A percentile compares a stretch with the other conserved stretches of the same genome.
Evolutionary conservation across 163 green algal species (phyloP).

Genomic region (Volvox carteri): DNA sequence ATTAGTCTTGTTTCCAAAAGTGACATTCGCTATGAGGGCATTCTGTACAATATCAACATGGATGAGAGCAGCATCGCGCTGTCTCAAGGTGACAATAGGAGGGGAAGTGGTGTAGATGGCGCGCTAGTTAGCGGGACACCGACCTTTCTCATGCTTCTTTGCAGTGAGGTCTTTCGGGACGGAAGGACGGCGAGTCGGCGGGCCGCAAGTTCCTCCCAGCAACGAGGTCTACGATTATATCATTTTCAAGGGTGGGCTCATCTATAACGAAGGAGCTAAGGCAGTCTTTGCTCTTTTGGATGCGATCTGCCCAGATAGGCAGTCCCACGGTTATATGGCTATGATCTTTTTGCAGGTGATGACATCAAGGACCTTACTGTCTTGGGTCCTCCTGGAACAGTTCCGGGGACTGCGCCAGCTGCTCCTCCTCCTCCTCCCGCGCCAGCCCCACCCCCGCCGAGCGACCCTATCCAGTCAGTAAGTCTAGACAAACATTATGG

Average conservation of each 20-base stretch:
- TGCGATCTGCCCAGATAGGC: not conserved
- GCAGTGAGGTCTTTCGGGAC: slow-evolving; percentile 87
- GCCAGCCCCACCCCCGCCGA: slow-evolving; percentile 7
- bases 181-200: slow-evolving; percentile 79
- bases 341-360: slow-evolving; percentile 56
- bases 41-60: slow-evolving; percentile 90
- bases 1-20: slow-evolving; percentile 86
- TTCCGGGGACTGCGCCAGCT: not conserved
- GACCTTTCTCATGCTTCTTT: not conserved
- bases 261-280: not conserved
- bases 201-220: slow-evolving; percentile 81
- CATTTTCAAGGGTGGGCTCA: slow-evolving; percentile 86
- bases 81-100: slow-evolving; percentile 33
- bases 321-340: not conserved
- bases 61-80: slow-evolving; percentile 86
- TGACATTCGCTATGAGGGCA: slow-evolving; percentile 90
- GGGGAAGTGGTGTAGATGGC: not conserved
- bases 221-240: slow-evolving; percentile 93
- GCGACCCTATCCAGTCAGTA: slow-evolving; percentile 15
- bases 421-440: slow-evolving; percentile 1
- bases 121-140: not conserved
- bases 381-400: slow-evolving; percentile 55
- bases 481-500: not conserved
- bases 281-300: not conserved
- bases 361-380: slow-evolving; percentile 96